A percentile compares a stretch with the other conserved stretches of the same genome.
phyloP scores from a whole-genome alignment of 192 early-diverging fungal genomes.

The Backusella liffmaniae region DNA sequence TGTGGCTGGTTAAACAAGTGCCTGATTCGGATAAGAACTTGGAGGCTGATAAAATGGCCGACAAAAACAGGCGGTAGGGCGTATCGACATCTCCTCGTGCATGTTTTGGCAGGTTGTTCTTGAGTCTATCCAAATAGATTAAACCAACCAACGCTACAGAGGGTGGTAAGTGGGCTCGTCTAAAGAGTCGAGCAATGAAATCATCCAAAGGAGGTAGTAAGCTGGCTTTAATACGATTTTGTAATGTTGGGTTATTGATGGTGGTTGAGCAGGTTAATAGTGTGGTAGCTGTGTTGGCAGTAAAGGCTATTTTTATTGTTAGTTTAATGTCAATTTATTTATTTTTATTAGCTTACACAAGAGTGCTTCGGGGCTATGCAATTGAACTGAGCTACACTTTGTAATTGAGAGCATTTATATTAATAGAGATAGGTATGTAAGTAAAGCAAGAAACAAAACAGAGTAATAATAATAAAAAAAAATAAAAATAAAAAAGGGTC shows the following conservation, averaged over 20 bases:
- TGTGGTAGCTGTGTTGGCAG: slow-evolving; percentile 13
- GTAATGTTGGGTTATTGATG: slow-evolving; percentile 14
- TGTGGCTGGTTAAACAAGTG: slow-evolving; percentile 26
- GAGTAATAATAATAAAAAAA: neutral
- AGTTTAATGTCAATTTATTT: neutral
- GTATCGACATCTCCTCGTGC: slow-evolving; percentile 66
- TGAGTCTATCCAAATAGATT: slow-evolving; percentile 66
- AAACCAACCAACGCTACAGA: slow-evolving; percentile 47
- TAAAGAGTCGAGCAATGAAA: slow-evolving; percentile 27
- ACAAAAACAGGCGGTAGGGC: slow-evolving; percentile 69
- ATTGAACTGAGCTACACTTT: slow-evolving; percentile 15
- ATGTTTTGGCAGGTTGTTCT: slow-evolving; percentile 49
- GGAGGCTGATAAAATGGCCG: slow-evolving; percentile 60
- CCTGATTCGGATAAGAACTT: slow-evolving; percentile 54
- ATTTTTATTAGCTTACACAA: slow-evolving; percentile 15
- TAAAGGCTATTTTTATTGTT: slow-evolving; percentile 8
- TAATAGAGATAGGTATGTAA: neutral
- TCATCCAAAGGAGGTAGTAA: slow-evolving; percentile 15
- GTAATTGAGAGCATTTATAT: slow-evolving; percentile 3
- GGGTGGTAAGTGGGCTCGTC: slow-evolving; percentile 10
- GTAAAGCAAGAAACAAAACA: neutral
- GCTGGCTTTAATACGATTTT: neutral
- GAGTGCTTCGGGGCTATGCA: slow-evolving; percentile 16
- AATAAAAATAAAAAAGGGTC: neutral
- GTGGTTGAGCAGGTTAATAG: slow-evolving; percentile 15